A percentile compares a stretch with the other conserved stretches of the same genome.
phyloP scores from a whole-genome alignment of 805 yeast genomes.

The Lipomyces chichibuensis region DNA sequence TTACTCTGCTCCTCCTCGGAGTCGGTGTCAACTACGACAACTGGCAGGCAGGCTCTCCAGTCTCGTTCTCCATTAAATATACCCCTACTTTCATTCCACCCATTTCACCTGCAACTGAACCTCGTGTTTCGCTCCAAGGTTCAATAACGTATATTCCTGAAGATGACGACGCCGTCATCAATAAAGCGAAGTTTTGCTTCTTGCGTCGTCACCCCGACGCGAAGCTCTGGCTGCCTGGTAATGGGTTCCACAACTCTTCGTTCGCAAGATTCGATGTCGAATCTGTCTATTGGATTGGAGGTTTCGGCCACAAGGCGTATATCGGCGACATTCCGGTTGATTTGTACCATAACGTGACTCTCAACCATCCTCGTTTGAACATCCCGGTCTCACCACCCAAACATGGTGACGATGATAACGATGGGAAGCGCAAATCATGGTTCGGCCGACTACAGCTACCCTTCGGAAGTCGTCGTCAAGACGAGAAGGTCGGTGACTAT shows the following conservation, averaged over 20 bases:
- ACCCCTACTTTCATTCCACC: constrained; percentile 14
- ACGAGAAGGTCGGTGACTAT: neutral
- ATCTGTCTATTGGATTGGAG: constrained; percentile 71
- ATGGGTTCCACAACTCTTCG: constrained; percentile 61
- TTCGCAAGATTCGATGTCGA: constrained; percentile 69
- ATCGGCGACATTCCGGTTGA: constrained; percentile 69
- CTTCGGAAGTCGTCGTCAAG: neutral
- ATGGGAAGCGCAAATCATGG: constrained; percentile 1
- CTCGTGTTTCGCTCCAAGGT: constrained; percentile 69
- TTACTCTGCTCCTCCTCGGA: constrained; percentile 65
- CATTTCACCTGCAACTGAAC: constrained; percentile 65
- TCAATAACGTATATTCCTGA: constrained; percentile 49
- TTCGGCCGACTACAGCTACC: neutral
- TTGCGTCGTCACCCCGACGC: constrained; percentile 70
- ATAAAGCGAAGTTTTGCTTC: constrained; percentile 53
- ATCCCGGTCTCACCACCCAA: constrained; percentile 3
- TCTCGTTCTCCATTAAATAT: constrained; percentile 26
- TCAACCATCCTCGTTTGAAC: neutral
- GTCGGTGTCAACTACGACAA: constrained; percentile 59
- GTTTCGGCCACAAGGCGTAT: constrained; percentile 77
- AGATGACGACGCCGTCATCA: constrained; percentile 46
- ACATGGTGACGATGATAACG: constrained; percentile 16
- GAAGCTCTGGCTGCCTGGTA: constrained; percentile 69
- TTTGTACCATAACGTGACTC: constrained; percentile 50
- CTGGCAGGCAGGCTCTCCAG: constrained; percentile 32